Percentiles rank a stretch among this genome's conserved stretches.
phyloP scores from a whole-genome alignment of 176 grass and related monocot species.

The Bolboschoenus planiculmis region DNA sequence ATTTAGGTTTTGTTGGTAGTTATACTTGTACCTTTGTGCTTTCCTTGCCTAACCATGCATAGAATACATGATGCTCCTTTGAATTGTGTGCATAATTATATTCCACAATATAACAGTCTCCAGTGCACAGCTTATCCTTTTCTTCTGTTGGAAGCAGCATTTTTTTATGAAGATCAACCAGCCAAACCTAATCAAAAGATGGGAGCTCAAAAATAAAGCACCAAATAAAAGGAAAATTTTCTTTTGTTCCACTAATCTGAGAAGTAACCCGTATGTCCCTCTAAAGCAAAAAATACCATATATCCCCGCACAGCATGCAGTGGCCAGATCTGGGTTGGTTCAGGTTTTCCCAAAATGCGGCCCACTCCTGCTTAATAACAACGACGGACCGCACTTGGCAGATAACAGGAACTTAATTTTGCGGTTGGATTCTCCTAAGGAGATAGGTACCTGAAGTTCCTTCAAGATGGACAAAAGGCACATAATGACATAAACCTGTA shows the following conservation, averaged over 20 bases:
- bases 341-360: neutral
- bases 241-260: neutral
- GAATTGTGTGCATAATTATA: constrained; percentile 45
- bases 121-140: constrained; percentile 44
- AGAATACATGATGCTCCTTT: constrained; percentile 48
- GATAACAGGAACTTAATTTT: neutral
- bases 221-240: neutral
- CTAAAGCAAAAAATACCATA: neutral
- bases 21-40: constrained; percentile 42
- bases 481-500: neutral
- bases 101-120: constrained; percentile 59
- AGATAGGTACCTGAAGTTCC: neutral
- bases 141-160: constrained; percentile 46
- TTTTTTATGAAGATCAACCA: constrained; percentile 40
- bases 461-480: neutral
- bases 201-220: neutral
- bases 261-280: neutral
- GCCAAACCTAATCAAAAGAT: constrained; percentile 45
- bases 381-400: neutral
- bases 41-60: constrained; percentile 53
- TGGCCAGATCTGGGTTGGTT: neutral
- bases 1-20: neutral
- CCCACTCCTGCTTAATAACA: too few species aligned
- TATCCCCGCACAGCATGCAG: neutral
- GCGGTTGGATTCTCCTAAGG: neutral